These are phyloP conservation scores for Nicotiana knightiana DNA, from an alignment of 257 asterid species.

Conservation along the genomic window DNA sequence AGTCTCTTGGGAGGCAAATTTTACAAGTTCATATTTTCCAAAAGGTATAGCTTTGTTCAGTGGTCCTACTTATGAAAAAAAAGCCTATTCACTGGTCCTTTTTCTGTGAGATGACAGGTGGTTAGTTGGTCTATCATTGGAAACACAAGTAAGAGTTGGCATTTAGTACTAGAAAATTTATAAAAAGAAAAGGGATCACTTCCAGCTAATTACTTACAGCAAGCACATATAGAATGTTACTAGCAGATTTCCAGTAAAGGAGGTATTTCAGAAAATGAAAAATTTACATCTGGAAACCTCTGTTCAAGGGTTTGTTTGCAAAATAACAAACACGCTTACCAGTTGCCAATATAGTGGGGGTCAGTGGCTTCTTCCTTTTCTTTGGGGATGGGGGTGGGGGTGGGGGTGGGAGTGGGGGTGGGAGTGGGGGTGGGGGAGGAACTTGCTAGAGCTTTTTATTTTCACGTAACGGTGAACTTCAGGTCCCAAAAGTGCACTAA, in stretches of 20 bases:
- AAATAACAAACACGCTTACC: neutral
- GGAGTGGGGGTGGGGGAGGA: too few species aligned
- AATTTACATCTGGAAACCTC: neutral
- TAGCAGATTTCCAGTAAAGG: neutral
- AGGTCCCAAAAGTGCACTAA: neutral
- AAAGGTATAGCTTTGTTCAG: neutral
- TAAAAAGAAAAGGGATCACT: neutral
- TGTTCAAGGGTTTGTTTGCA: neutral
- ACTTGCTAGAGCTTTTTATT: neutral
- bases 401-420: too few species aligned
- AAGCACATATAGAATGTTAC: neutral
- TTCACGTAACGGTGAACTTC: too few species aligned
- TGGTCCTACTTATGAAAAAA: neutral
- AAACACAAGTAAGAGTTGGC: neutral
- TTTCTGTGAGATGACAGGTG: neutral
- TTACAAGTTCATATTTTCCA: neutral
- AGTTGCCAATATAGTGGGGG: neutral
- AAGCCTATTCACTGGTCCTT: neutral
- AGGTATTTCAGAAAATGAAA: neutral
- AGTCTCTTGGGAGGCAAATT: neutral
- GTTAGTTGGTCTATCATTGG: neutral
- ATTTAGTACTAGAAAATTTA: neutral
- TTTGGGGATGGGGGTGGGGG: too few species aligned
- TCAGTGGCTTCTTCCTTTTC: neutral
- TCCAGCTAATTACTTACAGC: neutral